phyloP scores from a whole-genome alignment of 2,329 filamentous ascomycete species.

The Clarireedia monteithiana region DNA sequence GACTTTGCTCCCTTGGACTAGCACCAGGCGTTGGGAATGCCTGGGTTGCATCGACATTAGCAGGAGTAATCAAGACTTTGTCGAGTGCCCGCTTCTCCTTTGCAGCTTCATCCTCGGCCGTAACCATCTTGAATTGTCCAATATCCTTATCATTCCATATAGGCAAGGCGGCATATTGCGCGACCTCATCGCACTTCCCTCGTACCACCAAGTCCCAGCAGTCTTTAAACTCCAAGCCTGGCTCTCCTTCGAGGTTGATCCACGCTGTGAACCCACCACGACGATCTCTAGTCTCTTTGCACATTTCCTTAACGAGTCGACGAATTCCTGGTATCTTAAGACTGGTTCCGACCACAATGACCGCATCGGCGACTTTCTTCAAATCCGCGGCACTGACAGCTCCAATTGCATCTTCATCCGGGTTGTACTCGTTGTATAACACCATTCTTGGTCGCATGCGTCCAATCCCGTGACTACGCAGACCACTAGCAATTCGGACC shows the following conservation, averaged over 20 bases:
- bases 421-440: slow-evolving; percentile 94
- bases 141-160: slow-evolving; percentile 50
- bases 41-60: slow-evolving; percentile 34
- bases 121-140: slow-evolving; percentile 40
- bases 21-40: slow-evolving; percentile 50
- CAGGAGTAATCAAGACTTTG: slow-evolving; percentile 35
- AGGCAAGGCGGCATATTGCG: slow-evolving; percentile 58
- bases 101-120: slow-evolving; percentile 34
- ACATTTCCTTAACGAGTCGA: slow-evolving; percentile 85
- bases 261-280: slow-evolving; percentile 83
- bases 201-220: slow-evolving; percentile 89
- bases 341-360: slow-evolving; percentile 92
- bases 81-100: slow-evolving; percentile 33
- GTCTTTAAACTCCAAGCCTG: slow-evolving; percentile 77
- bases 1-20: slow-evolving; percentile 42
- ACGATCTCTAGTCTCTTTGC: slow-evolving; percentile 72
- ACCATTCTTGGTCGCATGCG: slow-evolving; percentile 87
- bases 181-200: slow-evolving; percentile 83
- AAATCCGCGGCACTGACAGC: slow-evolving; percentile 83
- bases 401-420: slow-evolving; percentile 92
- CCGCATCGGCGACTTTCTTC: slow-evolving; percentile 76
- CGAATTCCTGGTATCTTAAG: slow-evolving; percentile 91
- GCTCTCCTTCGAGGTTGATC: slow-evolving; percentile 87
- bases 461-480: slow-evolving; percentile 89
- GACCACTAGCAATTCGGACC: slow-evolving; percentile 70